Evolutionary conservation across 2,329 filamentous ascomycete genomes (phyloP).

Genomic region (Taxawa tesnikishii): DNA sequence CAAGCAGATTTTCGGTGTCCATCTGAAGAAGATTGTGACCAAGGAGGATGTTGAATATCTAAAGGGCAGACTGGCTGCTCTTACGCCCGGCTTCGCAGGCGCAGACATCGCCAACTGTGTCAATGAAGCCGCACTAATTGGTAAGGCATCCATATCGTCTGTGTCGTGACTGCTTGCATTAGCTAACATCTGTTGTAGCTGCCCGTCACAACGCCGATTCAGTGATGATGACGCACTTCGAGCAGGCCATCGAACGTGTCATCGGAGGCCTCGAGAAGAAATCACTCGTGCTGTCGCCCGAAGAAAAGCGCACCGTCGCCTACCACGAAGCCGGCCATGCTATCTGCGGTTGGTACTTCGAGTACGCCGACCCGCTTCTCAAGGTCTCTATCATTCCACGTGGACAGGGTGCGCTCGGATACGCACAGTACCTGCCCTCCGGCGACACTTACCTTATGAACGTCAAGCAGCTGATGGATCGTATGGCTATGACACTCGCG

Average conservation of each 20-base stretch:
- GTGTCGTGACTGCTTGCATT: too few species aligned
- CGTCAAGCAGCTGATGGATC: slow-evolving; percentile 90
- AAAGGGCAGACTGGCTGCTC: slow-evolving; percentile 74
- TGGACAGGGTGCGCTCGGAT: slow-evolving; percentile 83
- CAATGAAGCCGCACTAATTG: slow-evolving; percentile 92
- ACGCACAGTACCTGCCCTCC: slow-evolving; percentile 90
- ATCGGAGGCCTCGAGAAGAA: slow-evolving; percentile 96
- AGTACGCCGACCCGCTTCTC: slow-evolving; percentile 88
- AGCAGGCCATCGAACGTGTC: slow-evolving; percentile 94
- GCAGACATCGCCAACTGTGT: slow-evolving; percentile 98
- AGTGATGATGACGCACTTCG: slow-evolving; percentile 84
- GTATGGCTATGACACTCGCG: slow-evolving; percentile 98
- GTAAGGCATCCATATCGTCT: slow-evolving; percentile 49
- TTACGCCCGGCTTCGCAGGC: slow-evolving; percentile 93
- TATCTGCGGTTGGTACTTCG: slow-evolving; percentile 96
- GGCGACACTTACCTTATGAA: slow-evolving; percentile 94
- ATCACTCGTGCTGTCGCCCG: slow-evolving; percentile 80
- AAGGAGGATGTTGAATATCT: slow-evolving; percentile 80
- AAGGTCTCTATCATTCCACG: slow-evolving; percentile 98
- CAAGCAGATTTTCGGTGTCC: slow-evolving; percentile 90
- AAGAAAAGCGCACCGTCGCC: slow-evolving; percentile 90
- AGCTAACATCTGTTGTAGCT: slow-evolving; percentile 45
- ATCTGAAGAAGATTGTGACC: slow-evolving; percentile 89
- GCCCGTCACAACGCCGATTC: slow-evolving; percentile 69
- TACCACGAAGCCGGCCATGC: slow-evolving; percentile 98